Evolutionary conservation across 2,329 filamentous ascomycete genomes (phyloP).

Genomic region (Hymenoscyphus infarciens): DNA sequence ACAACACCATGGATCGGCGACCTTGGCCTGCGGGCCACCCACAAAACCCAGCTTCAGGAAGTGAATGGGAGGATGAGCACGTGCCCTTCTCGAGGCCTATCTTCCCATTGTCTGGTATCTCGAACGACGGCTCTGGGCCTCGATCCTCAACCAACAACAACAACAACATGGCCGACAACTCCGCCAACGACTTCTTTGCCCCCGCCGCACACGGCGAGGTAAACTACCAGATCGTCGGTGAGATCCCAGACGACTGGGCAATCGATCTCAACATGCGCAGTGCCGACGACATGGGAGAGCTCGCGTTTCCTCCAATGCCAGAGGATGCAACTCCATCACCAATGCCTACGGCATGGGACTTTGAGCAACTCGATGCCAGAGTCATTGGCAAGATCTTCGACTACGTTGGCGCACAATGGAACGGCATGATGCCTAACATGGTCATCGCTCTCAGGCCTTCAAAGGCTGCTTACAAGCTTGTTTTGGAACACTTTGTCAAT

Average conservation of each 20-base stretch:
- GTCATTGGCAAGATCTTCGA: background rate
- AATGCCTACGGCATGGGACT: background rate
- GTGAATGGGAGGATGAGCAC: background rate
- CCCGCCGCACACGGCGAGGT: background rate
- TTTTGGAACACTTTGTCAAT: background rate
- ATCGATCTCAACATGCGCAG: background rate
- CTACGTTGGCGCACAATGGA: background rate
- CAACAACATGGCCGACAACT: background rate
- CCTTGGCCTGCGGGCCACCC: background rate
- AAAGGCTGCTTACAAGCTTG: background rate
- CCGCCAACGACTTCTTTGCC: background rate
- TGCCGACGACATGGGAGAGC: background rate
- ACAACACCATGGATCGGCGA: too few species aligned
- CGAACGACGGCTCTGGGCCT: background rate
- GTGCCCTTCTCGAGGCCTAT: background rate
- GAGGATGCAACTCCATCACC: background rate
- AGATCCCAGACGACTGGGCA: background rate
- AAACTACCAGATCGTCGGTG: background rate
- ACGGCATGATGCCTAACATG: background rate
- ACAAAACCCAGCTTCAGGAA: background rate
- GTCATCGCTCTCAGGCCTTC: background rate
- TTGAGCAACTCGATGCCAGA: background rate
- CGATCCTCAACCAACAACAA: background rate
- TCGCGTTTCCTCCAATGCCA: background rate
- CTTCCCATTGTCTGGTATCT: background rate